A percentile compares a stretch with the other conserved stretches of the same genome.
Conservation (phyloP, 2,329 filamentous ascomycete species). For the Alternaria sp. region DNA sequence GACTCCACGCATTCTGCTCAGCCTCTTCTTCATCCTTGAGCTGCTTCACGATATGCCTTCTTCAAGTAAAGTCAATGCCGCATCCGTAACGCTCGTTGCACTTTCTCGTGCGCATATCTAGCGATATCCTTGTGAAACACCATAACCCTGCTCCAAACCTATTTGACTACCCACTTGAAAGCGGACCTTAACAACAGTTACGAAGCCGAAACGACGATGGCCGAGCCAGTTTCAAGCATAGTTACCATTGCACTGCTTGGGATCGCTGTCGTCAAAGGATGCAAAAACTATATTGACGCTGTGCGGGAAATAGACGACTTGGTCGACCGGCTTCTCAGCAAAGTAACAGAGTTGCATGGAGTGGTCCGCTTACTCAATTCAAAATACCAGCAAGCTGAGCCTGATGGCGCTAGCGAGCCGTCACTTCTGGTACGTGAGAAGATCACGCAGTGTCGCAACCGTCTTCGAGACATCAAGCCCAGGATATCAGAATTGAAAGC, state of each 20-base stretch:
- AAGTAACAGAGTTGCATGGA: constrained; percentile 16
- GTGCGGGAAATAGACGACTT: constrained; percentile 15
- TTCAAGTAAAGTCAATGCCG: neutral
- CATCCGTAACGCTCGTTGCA: neutral
- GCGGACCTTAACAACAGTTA: neutral
- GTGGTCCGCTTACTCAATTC: constrained; percentile 19
- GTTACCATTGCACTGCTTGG: constrained; percentile 25
- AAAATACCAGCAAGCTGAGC: constrained; percentile 14
- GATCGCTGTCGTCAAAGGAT: constrained; percentile 21
- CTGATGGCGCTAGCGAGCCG: constrained; percentile 7
- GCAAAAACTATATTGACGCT: constrained; percentile 21
- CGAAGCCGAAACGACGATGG: constrained; percentile 20
- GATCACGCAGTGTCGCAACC: constrained; percentile 13
- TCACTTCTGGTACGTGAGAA: constrained; percentile 15
- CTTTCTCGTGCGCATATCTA: neutral
- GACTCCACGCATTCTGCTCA: constrained; percentile 17
- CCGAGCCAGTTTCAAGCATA: constrained; percentile 25
- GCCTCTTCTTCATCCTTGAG: constrained; percentile 12
- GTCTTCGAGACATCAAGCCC: constrained; percentile 17
- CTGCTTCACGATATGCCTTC: constrained; percentile 1
- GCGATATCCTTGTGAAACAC: neutral
- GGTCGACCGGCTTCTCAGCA: constrained; percentile 7
- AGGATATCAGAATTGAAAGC: constrained; percentile 18
- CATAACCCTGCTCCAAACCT: neutral
- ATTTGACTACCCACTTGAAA: neutral